Evolutionary conservation across 768 basidiomycete species (phyloP).

Genomic region (Crucibulum laeve): DNA sequence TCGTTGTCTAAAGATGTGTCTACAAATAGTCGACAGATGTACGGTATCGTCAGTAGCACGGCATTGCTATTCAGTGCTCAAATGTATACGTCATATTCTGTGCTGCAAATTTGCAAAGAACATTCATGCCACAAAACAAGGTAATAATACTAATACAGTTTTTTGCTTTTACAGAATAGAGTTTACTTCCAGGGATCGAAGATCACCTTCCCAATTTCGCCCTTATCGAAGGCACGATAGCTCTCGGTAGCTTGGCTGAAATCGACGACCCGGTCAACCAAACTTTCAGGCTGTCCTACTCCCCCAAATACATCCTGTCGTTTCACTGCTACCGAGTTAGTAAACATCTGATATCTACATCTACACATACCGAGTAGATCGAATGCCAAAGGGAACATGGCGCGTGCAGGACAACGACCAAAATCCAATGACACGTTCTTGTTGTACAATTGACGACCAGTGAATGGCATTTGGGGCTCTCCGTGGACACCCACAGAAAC

Average conservation of each 20-base stretch:
- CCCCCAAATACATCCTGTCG: slow-evolving; percentile 72
- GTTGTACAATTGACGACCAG: slow-evolving; percentile 56
- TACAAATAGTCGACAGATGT: too few species aligned
- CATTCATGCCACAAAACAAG: too few species aligned
- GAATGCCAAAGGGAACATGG: slow-evolving; percentile 70
- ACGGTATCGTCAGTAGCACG: too few species aligned
- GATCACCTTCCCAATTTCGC: slow-evolving; percentile 68
- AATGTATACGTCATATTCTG: too few species aligned
- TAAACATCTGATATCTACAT: neutral
- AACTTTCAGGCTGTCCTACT: slow-evolving; percentile 55
- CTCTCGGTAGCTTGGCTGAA: slow-evolving; percentile 51
- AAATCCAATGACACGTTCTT: slow-evolving; percentile 81
- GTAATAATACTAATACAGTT: too few species aligned
- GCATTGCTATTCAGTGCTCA: too few species aligned
- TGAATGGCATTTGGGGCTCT: slow-evolving; percentile 48
- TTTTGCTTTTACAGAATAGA: neutral
- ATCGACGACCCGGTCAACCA: slow-evolving; percentile 66
- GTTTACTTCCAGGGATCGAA: slow-evolving; percentile 67
- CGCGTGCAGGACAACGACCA: slow-evolving; percentile 76
- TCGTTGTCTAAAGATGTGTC: neutral
- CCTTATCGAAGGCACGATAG: slow-evolving; percentile 69
- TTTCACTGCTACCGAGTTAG: slow-evolving; percentile 33
- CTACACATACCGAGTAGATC: slow-evolving; percentile 47
- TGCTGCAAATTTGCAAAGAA: too few species aligned
- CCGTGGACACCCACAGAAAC: slow-evolving; percentile 74